Conservation (phyloP, 495 filamentous ascomycete species). For the Hapsidospora chrysogenum region DNA sequence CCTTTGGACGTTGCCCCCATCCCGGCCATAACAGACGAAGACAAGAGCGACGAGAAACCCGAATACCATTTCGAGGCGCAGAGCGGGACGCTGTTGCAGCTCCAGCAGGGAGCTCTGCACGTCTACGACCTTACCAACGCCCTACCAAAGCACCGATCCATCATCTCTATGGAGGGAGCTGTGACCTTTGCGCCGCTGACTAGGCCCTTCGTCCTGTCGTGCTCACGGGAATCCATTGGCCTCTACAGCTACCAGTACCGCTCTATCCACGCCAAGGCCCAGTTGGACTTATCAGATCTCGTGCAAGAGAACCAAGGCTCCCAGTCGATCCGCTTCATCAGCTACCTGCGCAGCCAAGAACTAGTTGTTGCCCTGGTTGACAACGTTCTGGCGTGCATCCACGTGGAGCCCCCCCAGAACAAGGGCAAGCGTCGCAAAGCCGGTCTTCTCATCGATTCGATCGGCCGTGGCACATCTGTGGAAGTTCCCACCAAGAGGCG, state of each 20-base stretch:
- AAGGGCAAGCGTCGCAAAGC: slow-evolving; percentile 43
- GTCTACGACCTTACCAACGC: slow-evolving; percentile 34
- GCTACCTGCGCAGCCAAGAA: slow-evolving; percentile 46
- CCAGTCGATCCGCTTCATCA: slow-evolving; percentile 28
- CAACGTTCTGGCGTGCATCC: slow-evolving; percentile 40
- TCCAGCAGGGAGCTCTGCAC: slow-evolving; percentile 22
- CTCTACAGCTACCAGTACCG: slow-evolving; percentile 52
- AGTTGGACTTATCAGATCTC: slow-evolving; percentile 15
- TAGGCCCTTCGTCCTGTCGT: slow-evolving; percentile 30
- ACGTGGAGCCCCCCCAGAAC: slow-evolving; percentile 42
- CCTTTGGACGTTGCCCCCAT: slow-evolving; percentile 13
- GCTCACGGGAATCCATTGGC: slow-evolving; percentile 20
- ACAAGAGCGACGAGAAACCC: background rate
- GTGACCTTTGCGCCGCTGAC: slow-evolving; percentile 16
- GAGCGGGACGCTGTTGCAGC: slow-evolving; percentile 36
- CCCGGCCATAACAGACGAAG: background rate
- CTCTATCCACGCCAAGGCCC: slow-evolving; percentile 39
- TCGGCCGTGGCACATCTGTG: slow-evolving; percentile 36
- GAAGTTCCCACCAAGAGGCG: slow-evolving; percentile 6
- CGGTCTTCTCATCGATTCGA: slow-evolving; percentile 53
- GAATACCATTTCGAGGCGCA: slow-evolving; percentile 36
- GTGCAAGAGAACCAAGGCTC: slow-evolving; percentile 8
- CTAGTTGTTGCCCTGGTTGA: slow-evolving; percentile 41
- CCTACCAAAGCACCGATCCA: slow-evolving; percentile 31
- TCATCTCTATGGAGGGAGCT: slow-evolving; percentile 15